A percentile compares a stretch with the other conserved stretches of the same genome.
phyloP scores from a whole-genome alignment of 1,284 basidiomycete species.

The Sanghuangporus baumii region DNA sequence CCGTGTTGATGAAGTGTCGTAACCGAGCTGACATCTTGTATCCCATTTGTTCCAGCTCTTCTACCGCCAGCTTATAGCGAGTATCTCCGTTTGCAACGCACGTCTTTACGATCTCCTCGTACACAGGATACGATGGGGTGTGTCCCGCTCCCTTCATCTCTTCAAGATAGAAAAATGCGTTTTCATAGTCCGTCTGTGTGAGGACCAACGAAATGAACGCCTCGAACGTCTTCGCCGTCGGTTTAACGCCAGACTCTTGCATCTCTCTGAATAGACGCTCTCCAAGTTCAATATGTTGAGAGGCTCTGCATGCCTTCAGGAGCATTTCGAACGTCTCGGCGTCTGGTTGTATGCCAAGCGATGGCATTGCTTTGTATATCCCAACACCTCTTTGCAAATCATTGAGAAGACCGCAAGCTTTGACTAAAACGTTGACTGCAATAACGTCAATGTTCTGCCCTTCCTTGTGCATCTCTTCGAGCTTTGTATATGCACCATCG shows the following conservation, averaged over 20 bases:
- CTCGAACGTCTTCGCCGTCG: constrained; percentile 58
- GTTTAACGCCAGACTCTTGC: constrained; percentile 47
- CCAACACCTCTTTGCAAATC: constrained; percentile 77
- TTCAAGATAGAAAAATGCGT: constrained; percentile 84
- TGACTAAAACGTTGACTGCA: constrained; percentile 61
- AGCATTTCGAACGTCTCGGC: constrained; percentile 68
- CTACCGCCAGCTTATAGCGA: constrained; percentile 59
- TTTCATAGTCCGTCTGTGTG: constrained; percentile 69
- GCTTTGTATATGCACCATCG: constrained; percentile 59
- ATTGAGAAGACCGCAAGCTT: constrained; percentile 52
- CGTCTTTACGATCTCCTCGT: constrained; percentile 55
- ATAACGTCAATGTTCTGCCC: constrained; percentile 49
- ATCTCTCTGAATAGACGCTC: constrained; percentile 58
- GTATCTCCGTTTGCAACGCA: constrained; percentile 54
- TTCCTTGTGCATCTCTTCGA: constrained; percentile 56
- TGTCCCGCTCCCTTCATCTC: constrained; percentile 70
- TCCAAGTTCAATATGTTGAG: constrained; percentile 53
- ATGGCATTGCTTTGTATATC: constrained; percentile 58
- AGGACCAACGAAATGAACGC: constrained; percentile 64
- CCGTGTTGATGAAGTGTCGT: constrained; percentile 30
- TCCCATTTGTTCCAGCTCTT: constrained; percentile 60
- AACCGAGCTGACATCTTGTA: constrained; percentile 33
- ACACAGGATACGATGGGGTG: constrained; percentile 50
- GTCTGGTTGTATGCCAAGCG: constrained; percentile 53
- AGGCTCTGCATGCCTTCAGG: constrained; percentile 55